A percentile compares a stretch with the other conserved stretches of the same genome.
phyloP scores from a whole-genome alignment of 768 basidiomycete species.

The Pulveroboletus sp. region DNA sequence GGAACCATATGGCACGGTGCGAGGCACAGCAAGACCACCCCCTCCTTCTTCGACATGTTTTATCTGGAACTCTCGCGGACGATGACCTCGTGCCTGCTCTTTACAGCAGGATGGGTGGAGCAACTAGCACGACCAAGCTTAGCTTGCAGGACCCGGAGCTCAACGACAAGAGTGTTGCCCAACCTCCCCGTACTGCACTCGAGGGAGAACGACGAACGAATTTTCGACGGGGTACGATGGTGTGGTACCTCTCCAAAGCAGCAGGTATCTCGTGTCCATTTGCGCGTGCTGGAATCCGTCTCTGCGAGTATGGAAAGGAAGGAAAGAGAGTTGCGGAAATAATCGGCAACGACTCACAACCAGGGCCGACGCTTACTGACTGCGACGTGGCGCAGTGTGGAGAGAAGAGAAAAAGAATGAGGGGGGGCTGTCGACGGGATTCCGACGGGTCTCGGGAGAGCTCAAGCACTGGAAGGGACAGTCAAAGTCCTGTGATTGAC shows the following conservation, averaged over 20 bases:
- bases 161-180: slow-evolving; percentile 27
- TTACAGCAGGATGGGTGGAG: slow-evolving; percentile 65
- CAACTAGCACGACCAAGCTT: slow-evolving; percentile 38
- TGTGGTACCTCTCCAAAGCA: slow-evolving; percentile 76
- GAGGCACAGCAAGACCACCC: slow-evolving; percentile 68
- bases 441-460: slow-evolving; percentile 14
- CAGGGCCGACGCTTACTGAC: slow-evolving; percentile 40
- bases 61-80: slow-evolving; percentile 68
- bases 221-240: slow-evolving; percentile 72
- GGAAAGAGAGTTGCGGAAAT: slow-evolving; percentile 33
- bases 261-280: slow-evolving; percentile 77
- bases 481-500: slow-evolving; percentile 23
- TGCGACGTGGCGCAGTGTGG: slow-evolving; percentile 37
- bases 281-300: slow-evolving; percentile 62
- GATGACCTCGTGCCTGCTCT: slow-evolving; percentile 72
- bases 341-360: slow-evolving; percentile 26
- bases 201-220: slow-evolving; percentile 50
- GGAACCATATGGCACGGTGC: slow-evolving; percentile 67
- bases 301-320: slow-evolving; percentile 60
- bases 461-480: slow-evolving; percentile 9
- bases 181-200: not conserved
- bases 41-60: slow-evolving; percentile 63
- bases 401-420: slow-evolving; percentile 42
- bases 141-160: slow-evolving; percentile 9
- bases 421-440: slow-evolving; percentile 28